A percentile compares a stretch with the other conserved stretches of the same genome.
Conservation (phyloP, 2,329 filamentous ascomycete genomes). For the Trichoderma lentiforme region DNA sequence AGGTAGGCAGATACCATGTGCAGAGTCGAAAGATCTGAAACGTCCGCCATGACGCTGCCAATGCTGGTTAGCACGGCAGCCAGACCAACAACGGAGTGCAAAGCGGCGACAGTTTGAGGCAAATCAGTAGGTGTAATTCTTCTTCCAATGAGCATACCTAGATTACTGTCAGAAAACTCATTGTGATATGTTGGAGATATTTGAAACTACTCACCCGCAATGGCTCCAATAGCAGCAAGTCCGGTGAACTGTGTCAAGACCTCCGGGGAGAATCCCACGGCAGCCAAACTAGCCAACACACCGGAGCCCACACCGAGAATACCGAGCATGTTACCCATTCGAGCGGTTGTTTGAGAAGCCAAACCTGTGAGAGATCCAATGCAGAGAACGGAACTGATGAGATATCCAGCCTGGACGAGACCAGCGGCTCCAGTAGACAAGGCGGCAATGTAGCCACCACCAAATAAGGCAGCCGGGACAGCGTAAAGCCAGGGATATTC, state of each 20-base stretch:
- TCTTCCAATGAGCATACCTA: conserved; percentile 72
- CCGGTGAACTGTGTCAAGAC: conserved; percentile 76
- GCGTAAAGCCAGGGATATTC: conserved; percentile 88
- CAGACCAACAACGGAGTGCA: conserved; percentile 87
- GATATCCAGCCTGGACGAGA: conserved; percentile 81
- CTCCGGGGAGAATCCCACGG: conserved; percentile 75
- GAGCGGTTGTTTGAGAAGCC: conserved; percentile 76
- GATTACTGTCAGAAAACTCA: conserved; percentile 11
- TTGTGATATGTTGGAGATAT: background rate
- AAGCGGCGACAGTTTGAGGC: conserved; percentile 82
- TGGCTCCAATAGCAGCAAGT: conserved; percentile 67
- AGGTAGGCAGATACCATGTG: conserved; percentile 85
- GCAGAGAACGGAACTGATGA: conserved; percentile 79
- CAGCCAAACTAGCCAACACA: conserved; percentile 76
- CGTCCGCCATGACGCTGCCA: conserved; percentile 75
- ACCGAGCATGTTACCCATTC: conserved; percentile 81
- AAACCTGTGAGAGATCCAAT: conserved; percentile 80
- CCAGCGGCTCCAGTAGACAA: conserved; percentile 79
- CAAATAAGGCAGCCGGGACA: conserved; percentile 72
- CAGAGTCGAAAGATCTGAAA: conserved; percentile 68
- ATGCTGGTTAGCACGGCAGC: conserved; percentile 86
- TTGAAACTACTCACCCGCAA: conserved; percentile 47
- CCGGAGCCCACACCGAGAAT: conserved; percentile 82
- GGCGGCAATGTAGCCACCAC: conserved; percentile 76
- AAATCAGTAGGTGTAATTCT: conserved; percentile 85